Conservation (phyloP, 495 filamentous ascomycete genomes). For the Pseudotulostoma volvatum region DNA sequence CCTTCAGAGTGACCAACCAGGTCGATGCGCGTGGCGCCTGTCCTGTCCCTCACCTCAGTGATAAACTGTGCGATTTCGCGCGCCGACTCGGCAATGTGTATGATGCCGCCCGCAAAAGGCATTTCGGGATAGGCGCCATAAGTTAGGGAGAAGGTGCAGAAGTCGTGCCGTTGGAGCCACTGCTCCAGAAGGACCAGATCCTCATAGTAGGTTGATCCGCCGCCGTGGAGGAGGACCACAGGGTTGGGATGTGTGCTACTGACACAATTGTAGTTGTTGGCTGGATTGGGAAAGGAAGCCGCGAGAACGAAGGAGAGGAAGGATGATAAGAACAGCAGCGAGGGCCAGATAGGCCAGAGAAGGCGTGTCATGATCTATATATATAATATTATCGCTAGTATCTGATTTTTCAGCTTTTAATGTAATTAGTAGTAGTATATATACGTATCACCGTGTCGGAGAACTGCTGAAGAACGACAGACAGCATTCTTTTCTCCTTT, state of each 20-base stretch:
- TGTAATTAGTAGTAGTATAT: no score
- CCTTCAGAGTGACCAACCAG: slow-evolving; percentile 41
- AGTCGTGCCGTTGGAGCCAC: slow-evolving; percentile 32
- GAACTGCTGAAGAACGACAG: no score
- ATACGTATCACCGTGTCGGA: no score
- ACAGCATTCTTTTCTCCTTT: no score
- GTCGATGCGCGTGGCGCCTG: slow-evolving; percentile 27
- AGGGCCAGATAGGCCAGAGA: no score
- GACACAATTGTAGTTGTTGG: slow-evolving; percentile 30
- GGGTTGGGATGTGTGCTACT: slow-evolving; percentile 18
- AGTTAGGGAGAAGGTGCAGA: slow-evolving; percentile 35
- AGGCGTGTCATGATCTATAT: no score
- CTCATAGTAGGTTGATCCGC: slow-evolving; percentile 33
- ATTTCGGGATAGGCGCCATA: slow-evolving; percentile 34
- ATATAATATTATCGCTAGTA: no score
- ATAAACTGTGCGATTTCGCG: slow-evolving; percentile 35
- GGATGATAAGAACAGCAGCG: no score
- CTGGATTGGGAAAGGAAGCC: slow-evolving; percentile 10
- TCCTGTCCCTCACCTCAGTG: slow-evolving; percentile 21
- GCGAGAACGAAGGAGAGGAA: slow-evolving; percentile 6
- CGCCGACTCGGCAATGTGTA: slow-evolving; percentile 29
- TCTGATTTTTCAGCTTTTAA: no score
- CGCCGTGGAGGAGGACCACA: slow-evolving; percentile 35
- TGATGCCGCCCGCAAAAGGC: slow-evolving; percentile 31
- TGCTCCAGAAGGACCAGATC: slow-evolving; percentile 36